Evolutionary conservation across 108 stramenopile species (phyloP), one percentile per base, ranked within the genome.

Genomic region (Cyclotella sp.): DNA sequence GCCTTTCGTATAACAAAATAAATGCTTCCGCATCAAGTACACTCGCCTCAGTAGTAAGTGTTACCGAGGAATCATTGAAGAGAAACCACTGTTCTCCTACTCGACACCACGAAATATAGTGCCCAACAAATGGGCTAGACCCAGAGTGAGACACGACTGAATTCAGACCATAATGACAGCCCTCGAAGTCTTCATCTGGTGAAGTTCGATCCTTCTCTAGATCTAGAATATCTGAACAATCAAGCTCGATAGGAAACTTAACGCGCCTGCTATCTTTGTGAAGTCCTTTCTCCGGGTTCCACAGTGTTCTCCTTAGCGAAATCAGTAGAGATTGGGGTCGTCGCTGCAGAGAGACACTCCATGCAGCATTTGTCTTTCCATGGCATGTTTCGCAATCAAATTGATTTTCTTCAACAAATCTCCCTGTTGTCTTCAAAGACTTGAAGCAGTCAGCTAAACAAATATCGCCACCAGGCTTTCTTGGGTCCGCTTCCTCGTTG

Each of bases 31-130:
- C 83, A 57, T 79, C 39, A 0, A 79, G 52, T 8, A 84, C 78
- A 51, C 24, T 62, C 26, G 47, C 41, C 24, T 79, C 78, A 27
- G 69, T 22, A 3, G 66, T 67, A 2, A 21, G 41, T 24, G 83
- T 84, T 27, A 84, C 83, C 29, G 47, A 68, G 11, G 78, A 68
- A 70, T 84, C 83, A 70, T 84, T 84, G 47, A 84, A 84, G n/a
- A 84, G 52, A 67, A 65, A 79, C 83, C 83, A 84, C 30, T 41
- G 29, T 27, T 68, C 46, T 9, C 68, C 65, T n/a, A 68, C 47
- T 39, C 51, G 51, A 40, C 68, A 51, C 47, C 47, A 77, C 21
- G 74, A 78, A 26, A 84, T 66, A 51, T 84, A 84, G 28, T 84
- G 83, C 2, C 83, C 83, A 24, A 79, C 78, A 28, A 77, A 72